Evolutionary conservation across 306 rosid species (phyloP).

Genomic region (Dalbergia cultrata): DNA sequence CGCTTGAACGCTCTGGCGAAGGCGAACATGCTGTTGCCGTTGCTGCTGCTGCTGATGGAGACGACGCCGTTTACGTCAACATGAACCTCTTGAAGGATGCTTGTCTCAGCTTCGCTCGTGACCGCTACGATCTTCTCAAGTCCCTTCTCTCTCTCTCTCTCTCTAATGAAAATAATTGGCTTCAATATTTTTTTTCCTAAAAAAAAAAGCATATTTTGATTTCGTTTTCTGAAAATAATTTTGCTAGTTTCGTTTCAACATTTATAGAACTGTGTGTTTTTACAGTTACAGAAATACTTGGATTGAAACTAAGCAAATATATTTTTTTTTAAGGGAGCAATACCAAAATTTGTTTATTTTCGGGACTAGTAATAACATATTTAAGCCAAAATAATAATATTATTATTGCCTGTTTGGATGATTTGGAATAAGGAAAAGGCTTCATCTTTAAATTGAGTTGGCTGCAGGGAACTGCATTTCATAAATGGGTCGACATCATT

Average conservation of each 20-base stretch:
- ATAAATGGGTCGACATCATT: conserved; percentile 3
- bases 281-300: no score
- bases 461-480: neutral
- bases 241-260: no score
- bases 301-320: no score
- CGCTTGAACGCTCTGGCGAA: neutral
- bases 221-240: no score
- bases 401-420: conserved; percentile 18
- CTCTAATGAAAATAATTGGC: neutral
- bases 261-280: no score
- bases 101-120: conserved; percentile 82
- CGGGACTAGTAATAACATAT: no score
- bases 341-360: neutral
- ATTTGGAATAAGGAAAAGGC: neutral
- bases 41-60: conserved; percentile 32
- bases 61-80: conserved; percentile 55
- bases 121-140: conserved; percentile 86
- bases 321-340: neutral
- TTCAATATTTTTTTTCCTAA: neutral
- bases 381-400: no score
- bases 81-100: conserved; percentile 74
- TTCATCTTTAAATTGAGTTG: neutral
- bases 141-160: conserved; percentile 17
- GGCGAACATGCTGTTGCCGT: no score
- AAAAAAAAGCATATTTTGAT: no score